phyloP scores from a whole-genome alignment of 805 yeast genomes.

The Ogataea ganodermae region DNA sequence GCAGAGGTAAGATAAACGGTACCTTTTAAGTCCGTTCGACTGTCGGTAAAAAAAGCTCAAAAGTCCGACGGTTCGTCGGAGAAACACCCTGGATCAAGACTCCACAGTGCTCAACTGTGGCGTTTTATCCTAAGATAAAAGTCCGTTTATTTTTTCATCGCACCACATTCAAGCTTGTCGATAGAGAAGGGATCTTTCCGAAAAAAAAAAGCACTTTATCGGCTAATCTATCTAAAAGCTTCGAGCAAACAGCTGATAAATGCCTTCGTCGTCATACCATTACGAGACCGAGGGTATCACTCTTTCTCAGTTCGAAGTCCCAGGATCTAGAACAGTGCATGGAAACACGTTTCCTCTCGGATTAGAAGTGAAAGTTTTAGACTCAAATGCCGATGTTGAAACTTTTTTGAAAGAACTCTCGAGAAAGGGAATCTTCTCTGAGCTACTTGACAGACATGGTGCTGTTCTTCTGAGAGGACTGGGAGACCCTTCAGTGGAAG shows the following conservation, averaged over 20 bases:
- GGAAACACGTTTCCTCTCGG: constrained; percentile 3
- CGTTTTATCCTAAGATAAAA: too few species aligned
- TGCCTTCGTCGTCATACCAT: not conserved
- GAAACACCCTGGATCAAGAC: too few species aligned
- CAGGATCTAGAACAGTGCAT: constrained; percentile 1
- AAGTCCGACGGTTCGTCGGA: not conserved
- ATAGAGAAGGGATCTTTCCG: too few species aligned
- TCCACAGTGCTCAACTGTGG: too few species aligned
- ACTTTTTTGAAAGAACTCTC: constrained; percentile 1
- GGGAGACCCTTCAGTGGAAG: constrained; percentile 24
- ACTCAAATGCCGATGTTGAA: not conserved
- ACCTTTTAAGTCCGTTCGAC: constrained; percentile 2
- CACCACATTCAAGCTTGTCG: too few species aligned
- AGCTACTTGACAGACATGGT: constrained; percentile 22
- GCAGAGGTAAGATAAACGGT: too few species aligned
- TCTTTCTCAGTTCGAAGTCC: not conserved
- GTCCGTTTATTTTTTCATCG: not conserved
- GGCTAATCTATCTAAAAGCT: too few species aligned
- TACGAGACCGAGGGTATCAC: not conserved
- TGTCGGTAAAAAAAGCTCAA: not conserved
- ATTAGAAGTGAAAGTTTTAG: not conserved
- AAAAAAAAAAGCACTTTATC: too few species aligned
- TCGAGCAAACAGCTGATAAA: too few species aligned
- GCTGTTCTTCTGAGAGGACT: constrained; percentile 32
- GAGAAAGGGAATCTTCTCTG: not conserved